These are phyloP conservation scores for Scleroderma citrinum DNA, from an alignment of 768 basidiomycete species.

Conservation along the genomic window DNA sequence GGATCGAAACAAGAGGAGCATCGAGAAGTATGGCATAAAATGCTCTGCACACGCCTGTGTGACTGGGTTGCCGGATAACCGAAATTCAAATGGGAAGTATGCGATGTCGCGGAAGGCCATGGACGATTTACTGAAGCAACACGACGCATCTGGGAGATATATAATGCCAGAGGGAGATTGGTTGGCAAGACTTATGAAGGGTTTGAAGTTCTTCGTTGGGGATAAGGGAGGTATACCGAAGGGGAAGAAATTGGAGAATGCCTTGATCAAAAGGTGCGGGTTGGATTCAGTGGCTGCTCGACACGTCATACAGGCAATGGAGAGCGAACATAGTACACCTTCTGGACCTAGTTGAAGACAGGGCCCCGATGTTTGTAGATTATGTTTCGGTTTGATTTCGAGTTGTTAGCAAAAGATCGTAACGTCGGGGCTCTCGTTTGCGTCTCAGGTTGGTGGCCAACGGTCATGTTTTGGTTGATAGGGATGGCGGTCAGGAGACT, in stretches of 20 bases:
- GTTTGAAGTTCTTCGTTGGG: conserved; percentile 3
- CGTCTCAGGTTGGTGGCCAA: no score
- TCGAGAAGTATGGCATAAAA: neutral
- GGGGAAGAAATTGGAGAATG: neutral
- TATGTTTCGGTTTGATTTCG: no score
- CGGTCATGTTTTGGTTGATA: no score
- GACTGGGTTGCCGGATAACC: neutral
- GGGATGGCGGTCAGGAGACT: no score
- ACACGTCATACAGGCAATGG: neutral
- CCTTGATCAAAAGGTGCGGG: neutral
- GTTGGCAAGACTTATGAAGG: neutral
- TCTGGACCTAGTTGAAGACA: no score
- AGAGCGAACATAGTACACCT: neutral
- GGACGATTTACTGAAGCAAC: neutral
- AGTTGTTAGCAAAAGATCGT: no score
- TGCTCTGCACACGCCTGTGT: neutral
- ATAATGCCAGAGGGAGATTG: neutral
- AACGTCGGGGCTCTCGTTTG: no score
- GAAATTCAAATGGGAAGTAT: neutral
- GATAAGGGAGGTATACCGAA: neutral
- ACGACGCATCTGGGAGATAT: neutral
- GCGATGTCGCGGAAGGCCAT: neutral
- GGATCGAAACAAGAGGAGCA: neutral
- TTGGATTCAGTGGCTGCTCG: neutral
- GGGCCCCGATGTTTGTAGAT: no score